A percentile compares a stretch with the other conserved stretches of the same genome.
Evolutionary conservation across 2,329 filamentous ascomycete species (phyloP).

Genomic region (Emergomyces pasteurianus): DNA sequence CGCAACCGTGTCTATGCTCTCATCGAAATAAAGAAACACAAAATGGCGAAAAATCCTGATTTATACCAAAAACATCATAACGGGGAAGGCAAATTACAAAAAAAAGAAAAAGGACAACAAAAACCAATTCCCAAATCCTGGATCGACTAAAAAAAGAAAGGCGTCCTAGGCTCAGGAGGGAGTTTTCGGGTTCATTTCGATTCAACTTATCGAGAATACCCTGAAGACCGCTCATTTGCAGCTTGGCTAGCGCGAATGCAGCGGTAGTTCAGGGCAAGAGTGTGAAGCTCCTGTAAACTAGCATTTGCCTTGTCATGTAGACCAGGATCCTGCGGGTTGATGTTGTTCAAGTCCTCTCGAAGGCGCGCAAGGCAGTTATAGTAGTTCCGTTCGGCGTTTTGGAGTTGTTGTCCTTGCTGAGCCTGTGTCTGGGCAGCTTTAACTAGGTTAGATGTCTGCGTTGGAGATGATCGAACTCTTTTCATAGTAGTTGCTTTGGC

Average conservation of each 20-base stretch:
- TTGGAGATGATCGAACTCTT: conserved; percentile 27
- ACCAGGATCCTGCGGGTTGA: conserved; percentile 28
- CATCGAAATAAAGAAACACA: neutral
- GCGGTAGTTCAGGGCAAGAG: conserved; percentile 31
- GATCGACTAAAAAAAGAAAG: neutral
- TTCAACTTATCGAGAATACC: neutral
- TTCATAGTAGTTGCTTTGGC: conserved; percentile 30
- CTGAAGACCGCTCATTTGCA: conserved; percentile 17
- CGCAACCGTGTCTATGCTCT: neutral
- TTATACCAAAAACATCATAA: neutral
- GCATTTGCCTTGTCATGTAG: conserved; percentile 35
- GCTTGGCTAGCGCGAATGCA: conserved; percentile 31
- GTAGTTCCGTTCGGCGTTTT: conserved; percentile 32
- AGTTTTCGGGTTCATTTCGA: neutral
- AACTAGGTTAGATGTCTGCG: conserved; percentile 15
- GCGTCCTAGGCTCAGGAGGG: neutral
- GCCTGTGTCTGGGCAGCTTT: conserved; percentile 24
- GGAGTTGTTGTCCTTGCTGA: conserved; percentile 29
- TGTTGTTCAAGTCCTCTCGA: conserved; percentile 27
- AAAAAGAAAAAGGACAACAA: neutral
- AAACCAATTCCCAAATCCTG: neutral
- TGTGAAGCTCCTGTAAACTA: conserved; percentile 32
- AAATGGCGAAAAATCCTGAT: neutral
- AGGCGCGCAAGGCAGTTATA: conserved; percentile 30
- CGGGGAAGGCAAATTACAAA: neutral